phyloP scores from a whole-genome alignment of 2,329 filamentous ascomycete species.

The Phaeosphaeriaceae sp. region DNA sequence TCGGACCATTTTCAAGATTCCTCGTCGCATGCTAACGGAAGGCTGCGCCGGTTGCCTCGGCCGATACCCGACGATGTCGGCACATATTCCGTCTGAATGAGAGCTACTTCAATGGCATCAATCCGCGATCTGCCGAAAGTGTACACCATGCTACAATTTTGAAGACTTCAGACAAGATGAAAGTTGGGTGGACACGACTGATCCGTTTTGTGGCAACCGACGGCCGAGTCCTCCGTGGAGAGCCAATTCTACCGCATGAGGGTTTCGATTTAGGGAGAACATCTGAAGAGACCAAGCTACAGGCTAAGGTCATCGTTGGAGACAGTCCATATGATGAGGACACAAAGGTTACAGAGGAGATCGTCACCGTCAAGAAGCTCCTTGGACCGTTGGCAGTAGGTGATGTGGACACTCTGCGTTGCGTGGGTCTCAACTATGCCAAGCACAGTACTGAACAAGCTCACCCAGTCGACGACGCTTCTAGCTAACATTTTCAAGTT shows the following conservation, averaged over 20 bases:
- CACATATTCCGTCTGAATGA: too few species aligned
- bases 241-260: background rate
- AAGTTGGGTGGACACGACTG: background rate
- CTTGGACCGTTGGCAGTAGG: slow-evolving; percentile 50
- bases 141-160: too few species aligned
- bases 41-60: too few species aligned
- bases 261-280: background rate
- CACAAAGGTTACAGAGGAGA: background rate
- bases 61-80: too few species aligned
- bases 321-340: background rate
- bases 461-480: background rate
- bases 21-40: too few species aligned
- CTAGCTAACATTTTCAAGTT: slow-evolving; percentile 43
- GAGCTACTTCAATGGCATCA: too few species aligned
- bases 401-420: slow-evolving; percentile 62
- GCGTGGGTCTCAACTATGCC: slow-evolving; percentile 64
- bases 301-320: background rate
- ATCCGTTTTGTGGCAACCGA: background rate
- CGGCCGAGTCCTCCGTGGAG: background rate
- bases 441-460: slow-evolving; percentile 52
- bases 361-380: background rate
- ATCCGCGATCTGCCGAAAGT: too few species aligned
- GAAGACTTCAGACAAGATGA: too few species aligned
- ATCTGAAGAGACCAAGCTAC: background rate
- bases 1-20: too few species aligned